Conservation (phyloP, 805 yeast species). For the Gaillardinia entomophila region DNA sequence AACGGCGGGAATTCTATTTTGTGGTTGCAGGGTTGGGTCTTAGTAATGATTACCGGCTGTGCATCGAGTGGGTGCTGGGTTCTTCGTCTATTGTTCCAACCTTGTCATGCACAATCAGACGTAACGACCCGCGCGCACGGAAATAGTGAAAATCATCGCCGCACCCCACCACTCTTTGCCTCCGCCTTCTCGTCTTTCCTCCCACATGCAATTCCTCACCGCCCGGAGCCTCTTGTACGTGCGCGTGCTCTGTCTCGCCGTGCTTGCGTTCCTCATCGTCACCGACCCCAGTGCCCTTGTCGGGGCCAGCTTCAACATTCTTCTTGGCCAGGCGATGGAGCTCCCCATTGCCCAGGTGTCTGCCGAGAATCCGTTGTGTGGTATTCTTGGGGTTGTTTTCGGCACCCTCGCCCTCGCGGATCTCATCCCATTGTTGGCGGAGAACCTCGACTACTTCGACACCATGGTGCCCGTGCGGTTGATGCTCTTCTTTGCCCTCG, state of each 20-base stretch:
- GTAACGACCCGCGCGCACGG: too few species aligned
- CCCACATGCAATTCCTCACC: slow-evolving; percentile 45
- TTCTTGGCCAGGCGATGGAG: slow-evolving; percentile 57
- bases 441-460: slow-evolving; percentile 49
- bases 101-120: too few species aligned
- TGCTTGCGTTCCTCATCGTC: slow-evolving; percentile 40
- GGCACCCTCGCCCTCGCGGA: slow-evolving; percentile 44
- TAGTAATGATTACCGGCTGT: too few species aligned
- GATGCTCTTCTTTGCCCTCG: slow-evolving; percentile 42
- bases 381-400: slow-evolving; percentile 44
- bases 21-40: too few species aligned
- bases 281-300: slow-evolving; percentile 43
- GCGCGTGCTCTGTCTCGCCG: slow-evolving; percentile 41
- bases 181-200: not conserved
- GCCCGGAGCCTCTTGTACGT: slow-evolving; percentile 43
- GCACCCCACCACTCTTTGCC: not conserved
- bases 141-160: too few species aligned
- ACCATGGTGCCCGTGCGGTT: slow-evolving; percentile 56
- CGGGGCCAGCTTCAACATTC: slow-evolving; percentile 41
- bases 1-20: too few species aligned
- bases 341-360: slow-evolving; percentile 29
- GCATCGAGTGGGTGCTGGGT: too few species aligned
- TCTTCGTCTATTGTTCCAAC: too few species aligned
- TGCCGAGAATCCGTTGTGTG: slow-evolving; percentile 40
- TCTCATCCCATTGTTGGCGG: slow-evolving; percentile 49